Evolutionary conservation across 2,329 filamentous ascomycete species (phyloP).

Genomic region (Chaetothyriales sp.): DNA sequence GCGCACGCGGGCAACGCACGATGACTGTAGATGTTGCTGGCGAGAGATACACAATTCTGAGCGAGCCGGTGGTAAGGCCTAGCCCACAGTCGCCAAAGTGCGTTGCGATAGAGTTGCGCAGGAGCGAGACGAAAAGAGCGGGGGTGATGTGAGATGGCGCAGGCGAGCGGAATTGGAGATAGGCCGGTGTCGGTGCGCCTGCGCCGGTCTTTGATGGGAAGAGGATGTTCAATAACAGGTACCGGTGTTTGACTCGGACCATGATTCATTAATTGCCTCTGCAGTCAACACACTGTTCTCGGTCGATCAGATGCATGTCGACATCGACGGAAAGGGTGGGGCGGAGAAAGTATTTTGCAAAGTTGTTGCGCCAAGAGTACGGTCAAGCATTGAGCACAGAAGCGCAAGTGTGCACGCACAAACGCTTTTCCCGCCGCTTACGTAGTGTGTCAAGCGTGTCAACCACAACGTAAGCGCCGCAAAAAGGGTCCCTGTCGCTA

Average conservation of each 20-base stretch:
- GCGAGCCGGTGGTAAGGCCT: slow-evolving; percentile 20
- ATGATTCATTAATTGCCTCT: slow-evolving; percentile 46
- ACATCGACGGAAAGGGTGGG: neutral
- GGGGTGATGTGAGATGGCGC: slow-evolving; percentile 57
- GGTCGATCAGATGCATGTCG: neutral
- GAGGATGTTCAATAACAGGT: slow-evolving; percentile 84
- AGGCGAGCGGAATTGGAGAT: slow-evolving; percentile 63
- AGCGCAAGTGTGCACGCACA: no score
- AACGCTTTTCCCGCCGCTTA: no score
- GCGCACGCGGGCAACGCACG: slow-evolving; percentile 62
- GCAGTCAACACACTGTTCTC: no score
- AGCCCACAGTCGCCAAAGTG: slow-evolving; percentile 83
- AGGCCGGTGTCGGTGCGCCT: slow-evolving; percentile 30
- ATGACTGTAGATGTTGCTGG: slow-evolving; percentile 90
- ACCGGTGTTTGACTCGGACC: slow-evolving; percentile 93
- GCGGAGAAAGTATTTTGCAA: neutral
- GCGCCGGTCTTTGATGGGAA: slow-evolving; percentile 45
- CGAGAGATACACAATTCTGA: slow-evolving; percentile 77
- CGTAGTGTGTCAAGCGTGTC: no score
- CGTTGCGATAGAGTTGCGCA: slow-evolving; percentile 51
- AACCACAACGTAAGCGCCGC: no score
- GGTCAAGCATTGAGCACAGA: neutral
- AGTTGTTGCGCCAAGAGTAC: neutral
- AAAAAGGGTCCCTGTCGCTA: neutral
- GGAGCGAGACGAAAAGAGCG: slow-evolving; percentile 36